phyloP scores from a whole-genome alignment of 257 asterid species.

The Thymus quinquecostatus region DNA sequence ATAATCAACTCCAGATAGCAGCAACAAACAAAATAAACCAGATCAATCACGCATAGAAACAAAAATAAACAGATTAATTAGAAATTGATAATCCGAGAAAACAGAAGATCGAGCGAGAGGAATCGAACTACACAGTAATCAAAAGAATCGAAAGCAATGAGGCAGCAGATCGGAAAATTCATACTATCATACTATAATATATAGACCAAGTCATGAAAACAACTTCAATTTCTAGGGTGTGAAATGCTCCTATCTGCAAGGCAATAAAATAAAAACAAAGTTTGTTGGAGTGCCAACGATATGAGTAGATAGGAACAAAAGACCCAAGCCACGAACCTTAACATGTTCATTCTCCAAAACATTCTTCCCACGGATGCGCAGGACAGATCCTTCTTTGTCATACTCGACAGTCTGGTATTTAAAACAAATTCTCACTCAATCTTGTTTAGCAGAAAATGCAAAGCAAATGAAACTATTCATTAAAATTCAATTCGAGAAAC shows the following conservation, averaged over 20 bases:
- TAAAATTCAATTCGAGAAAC: slow-evolving; percentile 2
- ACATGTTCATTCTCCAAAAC: slow-evolving; percentile 90
- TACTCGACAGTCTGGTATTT: slow-evolving; percentile 66
- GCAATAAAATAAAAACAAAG: slow-evolving; percentile 28
- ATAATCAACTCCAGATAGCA: no score
- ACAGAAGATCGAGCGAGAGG: no score
- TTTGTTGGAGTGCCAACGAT: slow-evolving; percentile 26
- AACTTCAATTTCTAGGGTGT: slow-evolving; percentile 97
- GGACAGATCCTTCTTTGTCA: slow-evolving; percentile 92
- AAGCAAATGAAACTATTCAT: background rate
- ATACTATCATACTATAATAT: no score
- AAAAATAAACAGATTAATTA: no score
- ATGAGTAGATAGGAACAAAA: slow-evolving; percentile 22
- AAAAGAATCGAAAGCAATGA: no score
- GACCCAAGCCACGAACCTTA: slow-evolving; percentile 56
- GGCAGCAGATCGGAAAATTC: no score
- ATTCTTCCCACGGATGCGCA: slow-evolving; percentile 95
- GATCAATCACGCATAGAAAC: no score
- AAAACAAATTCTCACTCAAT: slow-evolving; percentile 9
- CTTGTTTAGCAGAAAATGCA: no score
- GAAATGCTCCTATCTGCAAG: slow-evolving; percentile 98
- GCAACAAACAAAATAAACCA: no score
- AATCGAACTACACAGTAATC: no score
- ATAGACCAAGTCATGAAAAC: no score
- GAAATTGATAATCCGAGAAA: no score